A percentile compares a stretch with the other conserved stretches of the same genome.
Evolutionary conservation across 2,329 filamentous ascomycete species (phyloP).

Genomic region (Aspergillus oerlinghausenensis): DNA sequence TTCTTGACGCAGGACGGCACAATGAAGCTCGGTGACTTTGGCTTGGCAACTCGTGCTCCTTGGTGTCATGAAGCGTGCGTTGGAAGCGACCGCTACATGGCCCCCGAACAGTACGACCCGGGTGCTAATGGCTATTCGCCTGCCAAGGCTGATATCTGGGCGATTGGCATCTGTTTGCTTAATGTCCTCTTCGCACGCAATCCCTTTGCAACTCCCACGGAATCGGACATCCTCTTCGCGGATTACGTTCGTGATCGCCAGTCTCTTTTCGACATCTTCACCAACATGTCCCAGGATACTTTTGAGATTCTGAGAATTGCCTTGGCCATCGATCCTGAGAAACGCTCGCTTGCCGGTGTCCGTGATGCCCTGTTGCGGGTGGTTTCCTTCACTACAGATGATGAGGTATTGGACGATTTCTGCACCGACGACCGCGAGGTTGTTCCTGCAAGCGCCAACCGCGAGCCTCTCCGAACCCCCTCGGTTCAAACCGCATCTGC

Average conservation of each 20-base stretch:
- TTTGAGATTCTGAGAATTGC: slow-evolving; percentile 89
- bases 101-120: slow-evolving; percentile 94
- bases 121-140: slow-evolving; percentile 84
- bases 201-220: slow-evolving; percentile 84
- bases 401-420: slow-evolving; percentile 90
- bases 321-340: slow-evolving; percentile 84
- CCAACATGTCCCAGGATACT: slow-evolving; percentile 96
- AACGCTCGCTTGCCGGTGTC: slow-evolving; percentile 74
- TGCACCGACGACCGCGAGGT: slow-evolving; percentile 75
- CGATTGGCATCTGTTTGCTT: slow-evolving; percentile 90
- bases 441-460: slow-evolving; percentile 76
- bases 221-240: slow-evolving; percentile 85
- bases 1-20: slow-evolving; percentile 80
- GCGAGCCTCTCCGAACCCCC: slow-evolving; percentile 90
- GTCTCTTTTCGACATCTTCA: slow-evolving; percentile 95
- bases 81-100: slow-evolving; percentile 98
- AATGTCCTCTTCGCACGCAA: slow-evolving; percentile 97
- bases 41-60: slow-evolving; percentile 79
- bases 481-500: slow-evolving; percentile 85
- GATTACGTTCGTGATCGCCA: slow-evolving; percentile 93
- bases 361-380: slow-evolving; percentile 74
- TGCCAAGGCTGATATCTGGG: slow-evolving; percentile 92
- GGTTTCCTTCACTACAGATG: slow-evolving; percentile 87
- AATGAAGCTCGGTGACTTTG: slow-evolving; percentile 97
- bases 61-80: slow-evolving; percentile 93